Evolutionary conservation across 2,329 filamentous ascomycete genomes (phyloP).

Genomic region (Xylaria sp.): DNA sequence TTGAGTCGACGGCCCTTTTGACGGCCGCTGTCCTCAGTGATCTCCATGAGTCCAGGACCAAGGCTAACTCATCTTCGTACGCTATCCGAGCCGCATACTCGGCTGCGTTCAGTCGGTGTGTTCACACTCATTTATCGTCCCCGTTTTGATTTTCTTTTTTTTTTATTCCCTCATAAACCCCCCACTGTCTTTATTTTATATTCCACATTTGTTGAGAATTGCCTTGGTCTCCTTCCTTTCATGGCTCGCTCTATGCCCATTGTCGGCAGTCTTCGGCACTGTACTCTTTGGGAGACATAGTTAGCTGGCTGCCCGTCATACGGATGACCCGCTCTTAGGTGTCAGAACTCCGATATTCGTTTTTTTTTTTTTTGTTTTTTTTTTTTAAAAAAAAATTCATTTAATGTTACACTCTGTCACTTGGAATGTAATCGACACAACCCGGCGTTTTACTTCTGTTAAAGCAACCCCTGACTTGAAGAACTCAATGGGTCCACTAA

Average conservation of each 20-base stretch:
- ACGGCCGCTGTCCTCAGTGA: conserved; percentile 76
- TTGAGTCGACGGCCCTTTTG: conserved; percentile 81
- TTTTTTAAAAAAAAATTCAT: no score
- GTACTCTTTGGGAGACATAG: conserved; percentile 14
- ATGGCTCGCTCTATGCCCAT: background rate
- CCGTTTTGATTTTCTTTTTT: conserved; percentile 5
- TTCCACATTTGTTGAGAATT: background rate
- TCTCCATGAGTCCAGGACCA: conserved; percentile 52
- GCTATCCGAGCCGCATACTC: conserved; percentile 76
- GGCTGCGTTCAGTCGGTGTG: conserved; percentile 78
- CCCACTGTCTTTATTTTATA: background rate
- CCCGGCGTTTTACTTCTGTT: conserved; percentile 16
- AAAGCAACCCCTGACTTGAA: conserved; percentile 3
- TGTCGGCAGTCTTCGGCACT: conserved; percentile 10
- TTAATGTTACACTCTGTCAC: conserved; percentile 21
- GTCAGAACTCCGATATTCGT: background rate
- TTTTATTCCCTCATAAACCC: background rate
- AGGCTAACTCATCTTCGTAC: conserved; percentile 60
- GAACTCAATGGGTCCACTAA: conserved; percentile 32
- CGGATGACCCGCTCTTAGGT: conserved; percentile 12
- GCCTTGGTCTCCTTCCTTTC: conserved; percentile 6
- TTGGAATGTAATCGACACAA: conserved; percentile 8
- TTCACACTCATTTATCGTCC: conserved; percentile 42
- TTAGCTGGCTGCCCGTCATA: background rate
- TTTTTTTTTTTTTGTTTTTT: no score